phyloP scores from a whole-genome alignment of 2,329 filamentous ascomycete species.

The Penicillium sp. region DNA sequence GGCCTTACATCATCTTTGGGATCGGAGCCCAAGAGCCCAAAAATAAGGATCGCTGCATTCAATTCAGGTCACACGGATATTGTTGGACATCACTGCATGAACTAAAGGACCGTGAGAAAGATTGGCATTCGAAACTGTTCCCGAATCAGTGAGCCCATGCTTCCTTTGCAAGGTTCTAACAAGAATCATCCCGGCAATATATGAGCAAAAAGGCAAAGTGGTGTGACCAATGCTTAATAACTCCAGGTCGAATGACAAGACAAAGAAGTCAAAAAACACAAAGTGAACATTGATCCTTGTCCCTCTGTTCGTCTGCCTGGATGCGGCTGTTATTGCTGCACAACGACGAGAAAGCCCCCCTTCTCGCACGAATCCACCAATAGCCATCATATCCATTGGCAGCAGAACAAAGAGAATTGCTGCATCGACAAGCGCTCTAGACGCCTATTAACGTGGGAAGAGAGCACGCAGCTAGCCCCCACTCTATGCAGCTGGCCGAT shows the following conservation, averaged over 20 bases:
- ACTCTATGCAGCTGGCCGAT: conserved; percentile 21
- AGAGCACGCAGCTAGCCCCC: conserved; percentile 10
- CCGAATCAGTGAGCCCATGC: conserved; percentile 13
- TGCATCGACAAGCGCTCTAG: conserved; percentile 36
- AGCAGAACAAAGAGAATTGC: conserved; percentile 10
- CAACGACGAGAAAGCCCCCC: conserved; percentile 11
- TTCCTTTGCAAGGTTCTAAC: conserved; percentile 13
- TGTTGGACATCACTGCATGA: conserved; percentile 40
- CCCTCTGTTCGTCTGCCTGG: conserved; percentile 12
- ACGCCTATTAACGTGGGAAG: conserved; percentile 27
- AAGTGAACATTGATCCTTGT: conserved; percentile 15
- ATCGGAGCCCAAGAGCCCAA: conserved; percentile 18
- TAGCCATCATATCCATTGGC: conserved; percentile 9
- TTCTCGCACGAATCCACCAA: conserved; percentile 16
- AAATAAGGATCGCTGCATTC: conserved; percentile 20
- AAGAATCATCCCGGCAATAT: conserved; percentile 20
- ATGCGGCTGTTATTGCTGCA: conserved; percentile 21
- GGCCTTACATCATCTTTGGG: conserved; percentile 21
- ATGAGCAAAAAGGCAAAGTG: conserved; percentile 9
- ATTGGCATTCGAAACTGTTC: conserved; percentile 14
- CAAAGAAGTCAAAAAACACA: not conserved
- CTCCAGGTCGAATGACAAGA: conserved; percentile 1
- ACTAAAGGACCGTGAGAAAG: conserved; percentile 22
- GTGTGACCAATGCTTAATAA: conserved; percentile 22
- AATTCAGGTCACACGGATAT: conserved; percentile 23